Percentiles rank a stretch among this genome's conserved stretches.
phyloP scores from a whole-genome alignment of 73 alveolate species.

The Symbiodinium pilosum region DNA sequence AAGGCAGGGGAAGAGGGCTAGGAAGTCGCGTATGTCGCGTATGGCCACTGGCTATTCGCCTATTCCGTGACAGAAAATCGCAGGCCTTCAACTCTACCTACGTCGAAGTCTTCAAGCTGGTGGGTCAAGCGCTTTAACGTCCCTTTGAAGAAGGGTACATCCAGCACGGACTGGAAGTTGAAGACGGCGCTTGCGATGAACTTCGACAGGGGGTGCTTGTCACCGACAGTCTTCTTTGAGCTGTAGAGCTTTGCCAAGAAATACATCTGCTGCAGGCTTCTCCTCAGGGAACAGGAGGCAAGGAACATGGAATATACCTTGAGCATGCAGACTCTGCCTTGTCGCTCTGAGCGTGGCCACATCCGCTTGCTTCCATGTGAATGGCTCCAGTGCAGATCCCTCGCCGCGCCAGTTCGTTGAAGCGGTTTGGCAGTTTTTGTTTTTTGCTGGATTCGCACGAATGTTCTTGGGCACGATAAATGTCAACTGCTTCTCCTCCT shows the following conservation, averaged over 20 bases:
- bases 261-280: slow-evolving; percentile 60
- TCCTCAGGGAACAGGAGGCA: not conserved
- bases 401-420: slow-evolving; percentile 27
- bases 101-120: not conserved
- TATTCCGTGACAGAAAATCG: not conserved
- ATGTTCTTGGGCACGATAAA: slow-evolving; percentile 29
- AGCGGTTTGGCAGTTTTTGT: slow-evolving; percentile 21
- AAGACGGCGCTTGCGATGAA: slow-evolving; percentile 47
- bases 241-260: slow-evolving; percentile 39
- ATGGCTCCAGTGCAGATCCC: not conserved
- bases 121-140: slow-evolving; percentile 25
- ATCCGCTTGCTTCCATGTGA: not conserved
- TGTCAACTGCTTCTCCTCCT: slow-evolving; percentile 33
- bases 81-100: slow-evolving; percentile 34
- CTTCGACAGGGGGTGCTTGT: not conserved
- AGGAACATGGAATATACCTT: not conserved
- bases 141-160: slow-evolving; percentile 41
- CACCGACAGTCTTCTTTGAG: not conserved
- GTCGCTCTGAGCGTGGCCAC: slow-evolving; percentile 35
- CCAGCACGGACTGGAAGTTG: slow-evolving; percentile 56
- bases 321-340: not conserved
- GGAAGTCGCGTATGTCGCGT: not conserved
- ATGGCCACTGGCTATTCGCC: not conserved
- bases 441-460: slow-evolving; percentile 32
- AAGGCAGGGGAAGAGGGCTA: not conserved